phyloP scores from a whole-genome alignment of 2,329 filamentous ascomycete genomes.

The Sclerotinia minor region DNA sequence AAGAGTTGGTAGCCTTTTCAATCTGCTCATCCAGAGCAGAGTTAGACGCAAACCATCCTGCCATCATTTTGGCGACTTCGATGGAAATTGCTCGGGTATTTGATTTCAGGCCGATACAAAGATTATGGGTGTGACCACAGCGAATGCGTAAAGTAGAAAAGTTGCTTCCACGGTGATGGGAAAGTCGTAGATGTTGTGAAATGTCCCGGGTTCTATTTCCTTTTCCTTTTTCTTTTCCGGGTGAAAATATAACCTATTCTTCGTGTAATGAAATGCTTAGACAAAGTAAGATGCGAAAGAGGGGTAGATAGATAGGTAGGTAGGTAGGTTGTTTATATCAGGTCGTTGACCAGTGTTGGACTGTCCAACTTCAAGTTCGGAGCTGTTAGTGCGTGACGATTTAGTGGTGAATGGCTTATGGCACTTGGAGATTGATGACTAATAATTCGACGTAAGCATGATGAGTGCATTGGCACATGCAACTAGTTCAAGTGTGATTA shows the following conservation, averaged over 20 bases:
- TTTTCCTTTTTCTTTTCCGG: background rate
- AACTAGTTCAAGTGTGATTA: background rate
- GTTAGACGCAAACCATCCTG: conserved; percentile 94
- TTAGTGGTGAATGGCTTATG: background rate
- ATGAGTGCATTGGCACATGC: background rate
- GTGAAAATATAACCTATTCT: background rate
- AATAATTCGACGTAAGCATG: background rate
- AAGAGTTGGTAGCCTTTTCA: conserved; percentile 91
- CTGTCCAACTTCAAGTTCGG: background rate
- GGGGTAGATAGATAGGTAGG: background rate
- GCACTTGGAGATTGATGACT: background rate
- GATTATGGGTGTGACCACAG: background rate
- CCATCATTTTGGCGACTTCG: conserved; percentile 63
- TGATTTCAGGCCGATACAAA: background rate
- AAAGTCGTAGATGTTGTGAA: conserved; percentile 2
- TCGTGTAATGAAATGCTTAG: background rate
- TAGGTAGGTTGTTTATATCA: background rate
- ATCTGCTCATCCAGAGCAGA: conserved; percentile 96
- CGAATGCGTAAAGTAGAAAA: background rate
- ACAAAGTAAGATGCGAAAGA: background rate
- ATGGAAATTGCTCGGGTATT: background rate
- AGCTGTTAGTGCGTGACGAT: background rate
- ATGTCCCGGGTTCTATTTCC: background rate
- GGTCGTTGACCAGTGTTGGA: background rate
- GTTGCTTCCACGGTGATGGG: background rate